Base-by-base conservation (phyloP, 2,329 filamentous ascomycete species). In the Diaporthe nobilis region DNA sequence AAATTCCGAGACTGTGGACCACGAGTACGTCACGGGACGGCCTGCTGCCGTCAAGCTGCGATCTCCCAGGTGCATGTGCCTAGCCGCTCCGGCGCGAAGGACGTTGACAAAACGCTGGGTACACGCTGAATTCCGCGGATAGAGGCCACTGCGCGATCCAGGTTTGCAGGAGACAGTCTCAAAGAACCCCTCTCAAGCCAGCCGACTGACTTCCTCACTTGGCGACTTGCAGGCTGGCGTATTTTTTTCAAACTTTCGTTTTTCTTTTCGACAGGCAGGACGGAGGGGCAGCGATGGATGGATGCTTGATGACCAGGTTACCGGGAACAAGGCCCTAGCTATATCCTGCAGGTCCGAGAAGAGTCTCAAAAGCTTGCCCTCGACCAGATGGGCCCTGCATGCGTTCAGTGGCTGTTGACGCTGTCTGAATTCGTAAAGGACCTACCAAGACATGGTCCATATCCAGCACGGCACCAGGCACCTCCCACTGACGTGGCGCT, bases 401-500 rank as follows among this genome's bases (percentile, higher is more conserved):
- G 49, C 22, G 49, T 25, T 28, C 31, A 51, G 65, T 31, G 65
- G 65, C 65, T 55, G 49, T 55, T 28, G 34, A 25, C 65, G 65
- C n/a, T 15, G 25, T 49, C 61, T 65, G 42, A 4, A 47, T 65
- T 28, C 20, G 42, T 49, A 65, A 68, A 55, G 49, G 42, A 28
- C 47, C 22, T 28, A 39, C 31, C 65, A 70, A 70, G 65, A 70
- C 65, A 70, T 28, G n/a, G 34, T 22, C 47, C 17, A 22, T 28
- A 22, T 55, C n/a, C 15, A 70, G 49, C 9, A 68, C 44, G 47
- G 47, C 49, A 55, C 47, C 47, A 68, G 31, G 25, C n/a, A 70
- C 47, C 65, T 53, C 65, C 31, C n/a, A 55, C 47, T 42, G 47
- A 55, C 22, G 65, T 70, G 65, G 65, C 65, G 65, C 13, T 39